Evolutionary conservation across 768 basidiomycete genomes (phyloP), one percentile per base, ranked within the genome.

Genomic region (Scleroderma citrinum): DNA sequence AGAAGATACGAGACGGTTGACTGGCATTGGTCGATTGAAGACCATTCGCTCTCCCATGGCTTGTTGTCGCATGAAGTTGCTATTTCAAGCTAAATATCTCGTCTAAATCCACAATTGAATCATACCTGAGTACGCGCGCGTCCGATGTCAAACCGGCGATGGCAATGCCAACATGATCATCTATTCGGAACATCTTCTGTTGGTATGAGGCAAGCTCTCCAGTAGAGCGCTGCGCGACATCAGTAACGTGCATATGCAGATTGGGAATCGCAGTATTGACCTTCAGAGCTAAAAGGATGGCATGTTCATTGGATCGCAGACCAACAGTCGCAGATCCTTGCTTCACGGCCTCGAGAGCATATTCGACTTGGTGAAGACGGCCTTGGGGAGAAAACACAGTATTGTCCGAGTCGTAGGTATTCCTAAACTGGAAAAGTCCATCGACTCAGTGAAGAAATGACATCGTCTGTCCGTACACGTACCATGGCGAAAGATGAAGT

Each of bases 281-380:
- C 81, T 98, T 99, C 53, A 99, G 71, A 13, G 94, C 93, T 44
- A 99, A 71, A 20, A 99, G 74, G 30, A 99, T 78, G 16, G 92
- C 83, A 69, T 98, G 96, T 1, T 91, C 96, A 73, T 94, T 92
- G 47, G 92, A 95, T 58, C 93, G 80, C 61, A 99, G 67, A 45
- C 96, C 96, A 40, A 99, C 94, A 36, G 92, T 94, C n/a, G 96
- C 96, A 51, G 94, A 97, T 54, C 96, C 96, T 65, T 98, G 96
- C 77, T 99, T 99, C 58, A 99, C 95, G 51, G 96, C 96, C 71
- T 99, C 96, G 47, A 97, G 83, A 2, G 96, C 94, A 80, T 99
- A 96, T 71, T 96, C 94, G 58, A 96, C 93, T 66, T 96, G 92
- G 69, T 97, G 95, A 45, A 98, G 77, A 36, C 95, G 86, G 50